Evolutionary conservation across 768 basidiomycete species (phyloP), one percentile per base, ranked within the genome.

Genomic region (Suillus decipiens): DNA sequence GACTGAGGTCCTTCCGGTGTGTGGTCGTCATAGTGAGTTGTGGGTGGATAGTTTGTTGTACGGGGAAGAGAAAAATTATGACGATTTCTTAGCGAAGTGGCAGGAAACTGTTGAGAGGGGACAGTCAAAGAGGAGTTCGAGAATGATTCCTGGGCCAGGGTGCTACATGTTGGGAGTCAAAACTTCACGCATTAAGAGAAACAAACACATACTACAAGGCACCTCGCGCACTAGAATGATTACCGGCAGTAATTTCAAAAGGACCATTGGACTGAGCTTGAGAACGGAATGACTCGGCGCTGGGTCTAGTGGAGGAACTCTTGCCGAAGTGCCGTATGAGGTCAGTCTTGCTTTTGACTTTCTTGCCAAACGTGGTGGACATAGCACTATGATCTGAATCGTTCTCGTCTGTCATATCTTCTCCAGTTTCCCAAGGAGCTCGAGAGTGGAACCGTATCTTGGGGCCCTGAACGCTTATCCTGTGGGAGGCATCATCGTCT

Each of bases 371-470:
- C 61, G 70, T 63, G 67, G 71, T 66, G 60, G 74, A 71, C 72
- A 73, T 69, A 61, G 72, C 64, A 53, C 70, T 72, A 28, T 78
- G 77, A 45, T 83, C 81, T 5, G 76, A 68, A 47, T 86, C 85
- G 37, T 80, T 84, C 69, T 81, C 82, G 36, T 79, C 73, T 3
- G 81, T 62, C 4, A 74, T 43, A 42, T 78, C 81, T 15, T 81
- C 85, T 56, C 86, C 89, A 42, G 82, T 75, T 75, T 93, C 91
- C 92, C 92, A 94, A 45, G 92, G 92, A 19, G 92, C 89, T 31
- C 83, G 88, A 65, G 89, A 90, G 74, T 92, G 89, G 71, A 92
- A 86, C 58, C 87, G 86, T 83, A 93, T 90, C 75, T 86, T 92
- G 36, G 92, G 92, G n/a, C 92, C 92, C 39, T 89, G 84, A 55